Evolutionary conservation across 2,329 filamentous ascomycete species (phyloP).

Genomic region (Colletotrichum coccodes): DNA sequence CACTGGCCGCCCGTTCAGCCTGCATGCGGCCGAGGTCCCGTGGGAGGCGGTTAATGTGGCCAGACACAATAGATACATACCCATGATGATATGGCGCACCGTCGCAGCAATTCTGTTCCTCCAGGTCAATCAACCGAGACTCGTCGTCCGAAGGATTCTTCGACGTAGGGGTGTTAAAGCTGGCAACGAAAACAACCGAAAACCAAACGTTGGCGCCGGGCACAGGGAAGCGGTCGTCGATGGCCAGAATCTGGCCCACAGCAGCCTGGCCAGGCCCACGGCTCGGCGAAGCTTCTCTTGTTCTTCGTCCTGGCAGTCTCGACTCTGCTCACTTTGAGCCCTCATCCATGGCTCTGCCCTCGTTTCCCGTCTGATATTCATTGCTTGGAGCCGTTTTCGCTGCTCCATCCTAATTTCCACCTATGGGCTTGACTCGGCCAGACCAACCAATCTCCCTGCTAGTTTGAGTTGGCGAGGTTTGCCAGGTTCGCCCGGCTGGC

Average conservation of each 20-base stretch:
- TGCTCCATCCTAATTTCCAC: not conserved
- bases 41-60: slow-evolving; percentile 25
- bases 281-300: not conserved
- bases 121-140: not conserved
- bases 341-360: not conserved
- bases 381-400: not conserved
- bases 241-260: not conserved
- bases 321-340: not conserved
- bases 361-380: slow-evolving; percentile 4
- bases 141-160: not conserved
- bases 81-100: not conserved
- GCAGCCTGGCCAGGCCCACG: not conserved
- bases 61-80: not conserved
- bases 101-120: not conserved
- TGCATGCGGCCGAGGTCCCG: slow-evolving; percentile 31
- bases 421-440: not conserved
- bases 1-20: slow-evolving; percentile 21
- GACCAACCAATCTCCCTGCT: slow-evolving; percentile 4
- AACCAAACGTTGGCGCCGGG: not conserved
- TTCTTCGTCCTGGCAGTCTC: not conserved
- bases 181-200: not conserved
- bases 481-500: slow-evolving; percentile 23
- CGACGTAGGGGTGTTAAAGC: not conserved
- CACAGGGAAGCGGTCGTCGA: not conserved
- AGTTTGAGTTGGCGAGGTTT: not conserved